Conservation (phyloP, 225 moss, liverwort and hornwort genomes). For the Polytrichum commune region DNA sequence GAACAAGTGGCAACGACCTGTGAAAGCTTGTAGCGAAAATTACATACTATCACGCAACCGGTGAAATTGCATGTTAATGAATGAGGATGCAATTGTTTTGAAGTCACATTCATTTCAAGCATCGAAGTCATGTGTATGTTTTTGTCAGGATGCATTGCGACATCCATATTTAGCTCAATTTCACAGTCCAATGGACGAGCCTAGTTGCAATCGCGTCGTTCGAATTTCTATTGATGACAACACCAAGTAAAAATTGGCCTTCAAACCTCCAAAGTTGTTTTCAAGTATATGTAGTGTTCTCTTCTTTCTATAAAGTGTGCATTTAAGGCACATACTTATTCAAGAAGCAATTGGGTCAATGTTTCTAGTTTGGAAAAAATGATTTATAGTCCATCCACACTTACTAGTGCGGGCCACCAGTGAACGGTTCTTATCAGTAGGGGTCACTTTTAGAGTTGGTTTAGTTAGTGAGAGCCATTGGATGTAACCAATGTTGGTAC, state of each 20-base stretch:
- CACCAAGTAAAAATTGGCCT: constrained; percentile 53
- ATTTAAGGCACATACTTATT: background rate
- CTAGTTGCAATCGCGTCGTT: constrained; percentile 74
- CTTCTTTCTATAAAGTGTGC: background rate
- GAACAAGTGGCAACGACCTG: too few species aligned
- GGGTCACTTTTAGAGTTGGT: too few species aligned
- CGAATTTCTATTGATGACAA: constrained; percentile 96
- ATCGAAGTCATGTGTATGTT: background rate
- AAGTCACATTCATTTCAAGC: background rate
- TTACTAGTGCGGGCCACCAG: too few species aligned
- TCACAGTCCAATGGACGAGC: constrained; percentile 79
- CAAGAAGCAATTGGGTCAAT: background rate
- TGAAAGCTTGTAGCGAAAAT: too few species aligned
- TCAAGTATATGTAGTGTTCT: background rate
- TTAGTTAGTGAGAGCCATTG: too few species aligned
- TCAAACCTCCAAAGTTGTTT: background rate
- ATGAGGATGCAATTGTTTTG: background rate
- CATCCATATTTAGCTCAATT: constrained; percentile 93
- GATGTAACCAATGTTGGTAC: too few species aligned
- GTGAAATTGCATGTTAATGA: too few species aligned
- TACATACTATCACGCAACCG: too few species aligned
- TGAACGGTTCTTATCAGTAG: too few species aligned
- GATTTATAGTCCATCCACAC: too few species aligned
- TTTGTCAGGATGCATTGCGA: constrained; percentile 66
- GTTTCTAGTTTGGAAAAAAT: background rate